Conservation (phyloP, 208 protist genomes). For the Wallacemonas collosoma region DNA sequence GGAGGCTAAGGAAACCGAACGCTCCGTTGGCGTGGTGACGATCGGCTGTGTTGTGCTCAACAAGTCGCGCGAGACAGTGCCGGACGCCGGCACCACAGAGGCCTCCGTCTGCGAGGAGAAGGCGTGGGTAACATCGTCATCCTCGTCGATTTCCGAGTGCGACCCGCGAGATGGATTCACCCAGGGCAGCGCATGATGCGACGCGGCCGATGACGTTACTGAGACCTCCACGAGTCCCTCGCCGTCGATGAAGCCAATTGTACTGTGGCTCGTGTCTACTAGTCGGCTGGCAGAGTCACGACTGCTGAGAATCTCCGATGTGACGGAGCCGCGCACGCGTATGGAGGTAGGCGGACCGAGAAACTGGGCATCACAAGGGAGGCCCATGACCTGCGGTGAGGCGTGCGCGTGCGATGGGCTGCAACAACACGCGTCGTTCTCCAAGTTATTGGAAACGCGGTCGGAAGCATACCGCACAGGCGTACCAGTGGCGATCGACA, state of each 20-base stretch:
- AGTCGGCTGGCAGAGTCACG: slow-evolving; percentile 1
- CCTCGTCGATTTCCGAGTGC: background rate
- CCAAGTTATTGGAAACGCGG: background rate
- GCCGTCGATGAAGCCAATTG: slow-evolving; percentile 3
- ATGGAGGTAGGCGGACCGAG: background rate
- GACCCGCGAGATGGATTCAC: background rate
- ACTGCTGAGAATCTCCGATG: slow-evolving; percentile 7
- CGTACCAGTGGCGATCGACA: background rate
- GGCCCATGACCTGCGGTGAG: background rate
- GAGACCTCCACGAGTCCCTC: slow-evolving; percentile 8
- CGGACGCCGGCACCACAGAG: background rate
- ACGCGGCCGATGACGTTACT: slow-evolving; percentile 8
- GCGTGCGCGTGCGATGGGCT: background rate
- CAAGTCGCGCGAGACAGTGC: background rate
- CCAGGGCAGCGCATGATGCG: background rate
- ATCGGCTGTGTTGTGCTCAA: too few species aligned
- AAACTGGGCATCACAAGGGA: background rate
- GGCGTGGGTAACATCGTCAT: background rate
- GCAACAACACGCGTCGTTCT: background rate
- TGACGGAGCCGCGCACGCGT: background rate
- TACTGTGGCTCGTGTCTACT: slow-evolving; percentile 9
- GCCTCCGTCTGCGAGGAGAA: background rate
- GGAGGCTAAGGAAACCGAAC: too few species aligned
- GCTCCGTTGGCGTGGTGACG: too few species aligned
- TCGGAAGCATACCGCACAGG: background rate